Evolutionary conservation across 225 moss, liverwort and hornwort species (phyloP).

Genomic region (Antitrichia curtipendula): DNA sequence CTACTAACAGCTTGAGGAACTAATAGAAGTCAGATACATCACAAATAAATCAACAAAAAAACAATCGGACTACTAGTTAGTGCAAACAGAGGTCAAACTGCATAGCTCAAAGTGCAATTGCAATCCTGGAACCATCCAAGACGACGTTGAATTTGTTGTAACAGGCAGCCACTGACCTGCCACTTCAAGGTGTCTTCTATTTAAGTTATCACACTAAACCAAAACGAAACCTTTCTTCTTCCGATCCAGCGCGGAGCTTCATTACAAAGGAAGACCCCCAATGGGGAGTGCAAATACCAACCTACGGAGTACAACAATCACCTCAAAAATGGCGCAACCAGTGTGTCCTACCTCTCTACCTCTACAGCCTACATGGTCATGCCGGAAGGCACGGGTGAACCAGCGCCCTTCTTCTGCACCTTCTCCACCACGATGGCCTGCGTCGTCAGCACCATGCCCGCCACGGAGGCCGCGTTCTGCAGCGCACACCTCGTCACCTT

Average conservation of each 20-base stretch:
- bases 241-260: neutral
- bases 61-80: too few relatives aligned
- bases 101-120: neutral
- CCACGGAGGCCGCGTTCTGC: conserved; percentile 92
- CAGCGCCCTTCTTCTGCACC: conserved; percentile 15
- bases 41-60: too few relatives aligned
- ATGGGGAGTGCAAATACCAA: neutral
- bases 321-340: neutral
- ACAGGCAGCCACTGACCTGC: neutral
- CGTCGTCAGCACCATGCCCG: conserved; percentile 93
- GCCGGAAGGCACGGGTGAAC: conserved; percentile 11
- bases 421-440: conserved; percentile 98
- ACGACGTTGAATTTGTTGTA: neutral
- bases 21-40: too few relatives aligned
- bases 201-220: neutral
- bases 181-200: neutral
- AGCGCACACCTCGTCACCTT: conserved; percentile 89
- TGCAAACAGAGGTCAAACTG: neutral
- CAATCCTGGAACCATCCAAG: neutral
- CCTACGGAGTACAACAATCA: neutral
- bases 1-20: too few relatives aligned
- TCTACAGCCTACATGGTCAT: conserved; percentile 30
- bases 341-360: neutral
- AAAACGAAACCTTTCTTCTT: too few relatives aligned
- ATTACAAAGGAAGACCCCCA: neutral